These are phyloP conservation scores for Rhizophagus clarus DNA, from an alignment of 192 early-diverging fungal species.

Conservation along the genomic window DNA sequence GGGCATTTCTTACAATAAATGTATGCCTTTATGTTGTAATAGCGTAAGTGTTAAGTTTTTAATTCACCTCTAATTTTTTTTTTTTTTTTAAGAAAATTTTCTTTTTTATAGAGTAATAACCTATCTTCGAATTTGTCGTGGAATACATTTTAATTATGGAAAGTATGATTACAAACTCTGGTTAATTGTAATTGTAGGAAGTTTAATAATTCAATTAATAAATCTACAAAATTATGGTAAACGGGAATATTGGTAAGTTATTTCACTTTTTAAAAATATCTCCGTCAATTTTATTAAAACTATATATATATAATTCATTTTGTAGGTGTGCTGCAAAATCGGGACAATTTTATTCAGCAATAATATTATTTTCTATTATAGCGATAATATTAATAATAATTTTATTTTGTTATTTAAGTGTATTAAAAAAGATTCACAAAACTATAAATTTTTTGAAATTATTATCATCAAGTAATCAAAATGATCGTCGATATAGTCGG, in stretches of 20 bases:
- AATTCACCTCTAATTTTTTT: background rate
- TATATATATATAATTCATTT: background rate
- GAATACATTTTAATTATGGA: background rate
- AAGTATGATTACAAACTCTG: slow-evolving; percentile 14
- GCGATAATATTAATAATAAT: background rate
- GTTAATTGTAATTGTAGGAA: background rate
- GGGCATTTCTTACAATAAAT: background rate
- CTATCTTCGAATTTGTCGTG: background rate
- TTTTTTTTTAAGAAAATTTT: too few relatives aligned
- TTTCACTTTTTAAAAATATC: background rate
- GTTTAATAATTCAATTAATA: background rate
- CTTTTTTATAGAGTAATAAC: background rate
- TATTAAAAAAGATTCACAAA: too few relatives aligned
- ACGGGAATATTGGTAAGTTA: slow-evolving; percentile 1
- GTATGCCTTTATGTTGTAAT: background rate
- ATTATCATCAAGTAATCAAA: too few relatives aligned
- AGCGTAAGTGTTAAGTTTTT: background rate
- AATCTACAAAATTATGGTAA: background rate
- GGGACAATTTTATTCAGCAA: background rate
- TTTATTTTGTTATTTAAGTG: background rate
- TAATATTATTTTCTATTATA: background rate
- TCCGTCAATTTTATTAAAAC: too few relatives aligned
- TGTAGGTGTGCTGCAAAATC: background rate
- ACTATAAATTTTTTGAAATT: too few relatives aligned
- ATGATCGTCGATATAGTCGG: too few relatives aligned